Evolutionary conservation across 306 rosid genomes (phyloP), one percentile per base, ranked within the genome.

Genomic region (Castanea sativa): DNA sequence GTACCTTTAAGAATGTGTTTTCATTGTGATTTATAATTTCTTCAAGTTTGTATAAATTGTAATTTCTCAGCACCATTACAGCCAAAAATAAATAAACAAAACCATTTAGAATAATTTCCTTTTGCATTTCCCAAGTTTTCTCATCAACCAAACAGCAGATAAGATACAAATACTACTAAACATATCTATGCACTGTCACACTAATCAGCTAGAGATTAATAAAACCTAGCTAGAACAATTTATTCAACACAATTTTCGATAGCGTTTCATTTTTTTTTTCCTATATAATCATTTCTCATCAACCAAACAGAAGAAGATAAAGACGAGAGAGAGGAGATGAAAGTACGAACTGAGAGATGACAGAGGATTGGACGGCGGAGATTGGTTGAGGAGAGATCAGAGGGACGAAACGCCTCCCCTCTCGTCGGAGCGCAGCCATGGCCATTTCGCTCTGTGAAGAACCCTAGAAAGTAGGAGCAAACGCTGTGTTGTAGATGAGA

Each of bases 361-460:
- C 70, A 71, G 91, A 83, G 74, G 91, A 81, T 78, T 89, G 87
- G 79, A 77, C 19, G 58, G 84, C 85, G 79, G 85, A 29, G 79
- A 86, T 77, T 2, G 97, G 89, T 56, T 81, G 88, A 33, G 94
- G 88, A 74, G 94, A 80, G 70, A 86, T 49, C 80, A 91, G 85
- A 60, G 94, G 80, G 56, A 91, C 79, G 76, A 93, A 64, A 56
- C 97, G 98, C 89, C 87, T 91, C 85, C 96, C 99, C 81, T 93
- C 98, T 49, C 98, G 97, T 79, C 98, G 86, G 4, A 95, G 82
- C 76, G 89, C 93, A 82, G 96, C 94, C 98, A 96, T 93, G 18
- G 99, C 57, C 84, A 83, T 85, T 68, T 79, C 0, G 45, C 45
- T 60, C 19, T 41, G 18, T 58, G 27, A 25, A 69, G 83, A 91